Evolutionary conservation across 164 flowering plant species (phyloP).

Genomic region (Tetrastigma voinierianum): DNA sequence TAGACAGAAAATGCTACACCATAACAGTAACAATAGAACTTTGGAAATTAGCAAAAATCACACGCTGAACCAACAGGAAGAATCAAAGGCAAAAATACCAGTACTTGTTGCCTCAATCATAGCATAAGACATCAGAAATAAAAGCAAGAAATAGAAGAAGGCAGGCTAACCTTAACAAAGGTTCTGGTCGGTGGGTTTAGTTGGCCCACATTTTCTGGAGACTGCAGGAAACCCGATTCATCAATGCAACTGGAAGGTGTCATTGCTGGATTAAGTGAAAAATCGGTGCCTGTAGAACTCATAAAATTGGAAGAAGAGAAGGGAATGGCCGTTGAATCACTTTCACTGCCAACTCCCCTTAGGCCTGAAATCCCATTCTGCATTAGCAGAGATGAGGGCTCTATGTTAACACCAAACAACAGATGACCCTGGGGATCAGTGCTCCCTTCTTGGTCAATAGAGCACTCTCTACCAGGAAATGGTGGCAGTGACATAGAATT

Average conservation of each 20-base stretch:
- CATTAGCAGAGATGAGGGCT: constrained; percentile 68
- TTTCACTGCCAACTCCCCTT: constrained; percentile 52
- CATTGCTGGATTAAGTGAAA: constrained; percentile 55
- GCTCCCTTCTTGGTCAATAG: constrained; percentile 58
- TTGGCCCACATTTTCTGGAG: constrained; percentile 71
- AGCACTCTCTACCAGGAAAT: constrained; percentile 82
- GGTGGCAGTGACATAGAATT: constrained; percentile 68
- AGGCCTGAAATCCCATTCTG: constrained; percentile 67
- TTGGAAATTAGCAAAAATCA: neutral
- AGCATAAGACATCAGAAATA: neutral
- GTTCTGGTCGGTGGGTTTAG: constrained; percentile 60
- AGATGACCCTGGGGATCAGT: constrained; percentile 68
- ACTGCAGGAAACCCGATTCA: constrained; percentile 78
- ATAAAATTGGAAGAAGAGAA: constrained; percentile 56
- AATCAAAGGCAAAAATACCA: neutral
- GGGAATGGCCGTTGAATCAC: constrained; percentile 54
- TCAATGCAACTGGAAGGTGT: constrained; percentile 72
- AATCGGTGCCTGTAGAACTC: constrained; percentile 52
- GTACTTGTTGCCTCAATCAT: neutral
- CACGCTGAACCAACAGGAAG: neutral
- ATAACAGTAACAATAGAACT: too few relatives aligned
- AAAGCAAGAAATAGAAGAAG: neutral
- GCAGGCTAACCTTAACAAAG: constrained; percentile 75
- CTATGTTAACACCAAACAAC: constrained; percentile 83
- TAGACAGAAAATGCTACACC: neutral